Evolutionary conservation across 2,329 filamentous ascomycete genomes (phyloP), one percentile per base, ranked within the genome.

Genomic region (Juglanconis juglandina): DNA sequence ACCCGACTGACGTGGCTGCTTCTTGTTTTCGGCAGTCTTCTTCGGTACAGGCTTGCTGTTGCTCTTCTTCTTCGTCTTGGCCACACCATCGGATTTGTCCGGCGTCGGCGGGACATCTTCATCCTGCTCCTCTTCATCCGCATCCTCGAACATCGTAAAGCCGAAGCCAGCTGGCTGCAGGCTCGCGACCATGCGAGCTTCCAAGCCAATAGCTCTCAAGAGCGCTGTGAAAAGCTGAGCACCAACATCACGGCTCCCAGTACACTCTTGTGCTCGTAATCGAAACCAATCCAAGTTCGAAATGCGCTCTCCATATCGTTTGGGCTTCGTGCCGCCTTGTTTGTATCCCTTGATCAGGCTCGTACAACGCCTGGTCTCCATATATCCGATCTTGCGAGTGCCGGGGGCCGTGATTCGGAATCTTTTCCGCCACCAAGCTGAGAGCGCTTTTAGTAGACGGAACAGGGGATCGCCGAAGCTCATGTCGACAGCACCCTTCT

Each of bases 161-260:
- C 92, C 92, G 72, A 96, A 96, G 0, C 95, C 95, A 30, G 91
- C 76, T 1, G 92, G 89, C 70, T 98, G 95, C 46, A 99, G 71
- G 69, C 87, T 97, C 9, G 88, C 87, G 3, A 98, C 86, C 79
- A 98, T 83, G 35, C 94, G 84, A 10, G 91, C 86, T 68, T 97
- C 92, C 2, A 98, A 77, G 0, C 91, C 91, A 10, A 98, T 71
- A 0, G 87, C 92, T 65, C 95, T 82, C 30, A 97, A 72, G 7
- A 99, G 76, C 3, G 92, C 91, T 0, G 92, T 96, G 65, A 98
- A 98, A 0, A 99, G 80, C 69, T 98, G 93, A 0, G 91, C 88
- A 0, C 92, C 93, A 3, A 95, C 81, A 72, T 98, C 95, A 64
- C 93, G 84, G 62, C 92, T 97, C 1, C 95, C 95, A 62, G 86